Evolutionary conservation across 179 eudicot genomes (phyloP).

Genomic region (Vitellaria paradoxa): DNA sequence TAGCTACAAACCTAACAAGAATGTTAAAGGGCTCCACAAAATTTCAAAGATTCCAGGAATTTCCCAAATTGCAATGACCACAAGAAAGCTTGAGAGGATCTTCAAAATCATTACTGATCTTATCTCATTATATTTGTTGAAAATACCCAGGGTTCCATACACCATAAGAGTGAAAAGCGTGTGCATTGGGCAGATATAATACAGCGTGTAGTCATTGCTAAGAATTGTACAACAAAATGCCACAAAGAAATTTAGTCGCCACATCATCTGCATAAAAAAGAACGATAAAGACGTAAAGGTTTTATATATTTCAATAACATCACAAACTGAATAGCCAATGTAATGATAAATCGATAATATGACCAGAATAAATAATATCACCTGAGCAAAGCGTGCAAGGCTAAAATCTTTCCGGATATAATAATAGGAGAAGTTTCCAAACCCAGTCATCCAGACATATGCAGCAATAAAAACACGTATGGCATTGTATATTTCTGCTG

Average conservation of each 20-base stretch:
- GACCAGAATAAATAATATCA: slow-evolving; percentile 22
- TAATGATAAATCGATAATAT: slow-evolving; percentile 5
- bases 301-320: background rate
- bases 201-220: slow-evolving; percentile 90
- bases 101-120: slow-evolving; percentile 78
- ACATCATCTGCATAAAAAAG: slow-evolving; percentile 87
- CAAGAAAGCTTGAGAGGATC: slow-evolving; percentile 69
- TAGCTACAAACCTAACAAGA: slow-evolving; percentile 65
- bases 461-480: slow-evolving; percentile 98
- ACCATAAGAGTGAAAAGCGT: slow-evolving; percentile 98
- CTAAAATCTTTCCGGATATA: slow-evolving; percentile 93
- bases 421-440: slow-evolving; percentile 97
- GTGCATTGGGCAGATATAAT: slow-evolving; percentile 99
- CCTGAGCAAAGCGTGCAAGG: slow-evolving; percentile 91
- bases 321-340: background rate
- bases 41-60: slow-evolving; percentile 86
- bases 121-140: slow-evolving; percentile 82
- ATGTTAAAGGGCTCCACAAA: slow-evolving; percentile 77
- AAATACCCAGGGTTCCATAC: slow-evolving; percentile 95
- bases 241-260: slow-evolving; percentile 96
- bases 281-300: background rate
- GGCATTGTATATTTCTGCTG: slow-evolving; percentile 92
- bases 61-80: slow-evolving; percentile 89
- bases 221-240: slow-evolving; percentile 85
- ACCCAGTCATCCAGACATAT: slow-evolving; percentile 99